Evolutionary conservation across 257 asterid species (phyloP), one percentile per base, ranked within the genome.

Genomic region (Fraxinus americana): DNA sequence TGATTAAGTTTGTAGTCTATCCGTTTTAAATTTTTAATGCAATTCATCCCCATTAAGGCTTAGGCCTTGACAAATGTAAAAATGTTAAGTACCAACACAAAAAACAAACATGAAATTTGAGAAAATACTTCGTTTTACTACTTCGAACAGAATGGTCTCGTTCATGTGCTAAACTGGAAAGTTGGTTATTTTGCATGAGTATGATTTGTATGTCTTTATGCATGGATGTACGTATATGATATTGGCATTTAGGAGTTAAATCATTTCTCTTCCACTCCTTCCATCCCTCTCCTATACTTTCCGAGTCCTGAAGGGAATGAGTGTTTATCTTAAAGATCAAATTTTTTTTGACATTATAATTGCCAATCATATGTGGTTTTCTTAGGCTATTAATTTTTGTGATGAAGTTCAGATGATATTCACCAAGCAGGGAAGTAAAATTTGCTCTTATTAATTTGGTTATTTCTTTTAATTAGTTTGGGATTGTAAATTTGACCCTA

Each of bases 211-310:
- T n/a, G n/a, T n/a, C n/a, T n/a, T 27, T 61, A 52, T 38, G 73
- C 65, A 8, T 25, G 63, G 23, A 52, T 52, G 1, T 52, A 4
- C 25, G 63, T 52, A 38, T 39, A 29, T 16, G 30, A 25, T 65
- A 39, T 75, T 75, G 67, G 72, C 36, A 38, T 75, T 75, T 65
- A 36, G 19, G 8, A 50, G 23, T 4, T 16, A 50, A 50, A 17
- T 21, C 1, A 17, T 17, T 17, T 5, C 0, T 2, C 8, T 8
- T 7, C 61, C 61, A 50, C 8, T 50, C 21, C 23, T 50, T 16
- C 50, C 50, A 12, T 43, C 50, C 14, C 16, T 43, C 17, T 43
- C 21, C 7, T 14, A 3, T 50, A 50, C 61, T 8, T 50, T 50
- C 21, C n/a, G 1, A 4, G 23, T 50, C 23, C 61, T 50, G 23